phyloP scores from a whole-genome alignment of 1,139 yeast species.

The Hyphopichia wangnamkhiaoensis region DNA sequence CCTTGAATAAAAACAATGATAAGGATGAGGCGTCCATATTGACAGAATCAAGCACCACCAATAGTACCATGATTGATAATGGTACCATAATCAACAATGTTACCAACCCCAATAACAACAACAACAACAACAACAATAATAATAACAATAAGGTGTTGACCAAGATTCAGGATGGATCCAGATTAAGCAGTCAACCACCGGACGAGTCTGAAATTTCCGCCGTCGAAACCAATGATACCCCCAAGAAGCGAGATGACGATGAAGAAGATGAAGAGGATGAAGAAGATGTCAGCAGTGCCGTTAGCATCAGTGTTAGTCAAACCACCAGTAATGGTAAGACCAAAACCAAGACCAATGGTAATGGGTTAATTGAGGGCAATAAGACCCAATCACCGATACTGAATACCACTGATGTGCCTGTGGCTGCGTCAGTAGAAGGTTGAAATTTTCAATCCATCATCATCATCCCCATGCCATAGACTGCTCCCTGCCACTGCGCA shows the following conservation, averaged over 20 bases:
- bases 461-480: too few species aligned
- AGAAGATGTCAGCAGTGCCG: slow-evolving; percentile 4
- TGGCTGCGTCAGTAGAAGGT: slow-evolving; percentile 9
- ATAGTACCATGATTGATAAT: too few species aligned
- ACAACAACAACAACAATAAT: slow-evolving; percentile 6
- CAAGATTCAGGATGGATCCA: neutral
- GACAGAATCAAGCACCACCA: slow-evolving; percentile 4
- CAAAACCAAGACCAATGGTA: slow-evolving; percentile 1
- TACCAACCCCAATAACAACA: slow-evolving; percentile 8
- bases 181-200: slow-evolving; percentile 17
- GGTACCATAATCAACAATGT: too few species aligned
- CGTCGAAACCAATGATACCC: slow-evolving; percentile 10
- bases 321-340: too few species aligned
- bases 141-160: neutral
- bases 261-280: slow-evolving; percentile 17
- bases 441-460: neutral
- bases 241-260: slow-evolving; percentile 9
- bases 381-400: slow-evolving; percentile 3
- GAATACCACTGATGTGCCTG: slow-evolving; percentile 9
- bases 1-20: neutral
- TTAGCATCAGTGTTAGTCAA: too few species aligned
- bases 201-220: slow-evolving; percentile 40
- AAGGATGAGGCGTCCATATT: neutral
- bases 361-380: neutral
- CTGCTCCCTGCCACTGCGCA: too few species aligned